Base-by-base conservation (phyloP, 768 basidiomycete species). In the Mycena albidolilacea region DNA sequence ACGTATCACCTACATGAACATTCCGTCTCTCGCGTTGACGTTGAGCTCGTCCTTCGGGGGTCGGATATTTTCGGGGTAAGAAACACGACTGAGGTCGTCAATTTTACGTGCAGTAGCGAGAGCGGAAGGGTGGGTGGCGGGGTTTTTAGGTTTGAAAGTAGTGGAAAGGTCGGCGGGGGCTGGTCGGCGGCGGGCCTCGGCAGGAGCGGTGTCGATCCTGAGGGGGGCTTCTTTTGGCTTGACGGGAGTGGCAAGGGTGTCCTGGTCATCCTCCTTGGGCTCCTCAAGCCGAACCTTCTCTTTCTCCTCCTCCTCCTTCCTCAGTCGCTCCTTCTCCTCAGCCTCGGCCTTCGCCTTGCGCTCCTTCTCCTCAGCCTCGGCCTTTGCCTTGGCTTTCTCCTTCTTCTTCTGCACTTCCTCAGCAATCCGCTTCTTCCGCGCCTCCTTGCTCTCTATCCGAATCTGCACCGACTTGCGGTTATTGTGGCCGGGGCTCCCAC, bases 21-120 rank as follows among this genome's bases (percentile, higher is more conserved):
- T 97, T 77, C 96, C 96, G 67, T 95, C 91, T 83, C 92, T 90
- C 7, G 92, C 93, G 72, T 92, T 90, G 67, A 89, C 85, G 82
- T 98, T 98, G 76, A 99, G 92, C 76, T 95, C 96, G 8, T 92
- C 84, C 75, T 88, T 89, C 3, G 97, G 97, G 67, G 96, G 94
- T 79, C 87, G 87, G 80, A 96, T 89, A 57, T 93, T 91, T 67
- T 92, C 92, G 9, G 97, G 96, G 80, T 98, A 98, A 30, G 88
- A 83, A 54, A 98, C 87, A 58, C 89, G 84, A 44, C 87, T 86
- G 59, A 99, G 89, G 81, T 97, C 93, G 62, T 93, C 91, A 75
- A 99, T 97, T 74, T 91, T 89, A 64, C 92, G 90, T 44, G 97
- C 97, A 10, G 95, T 92, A 15, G 91, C 90, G 52, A 98, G 85